These are phyloP conservation scores for Pseudopithomyces maydicus DNA, from an alignment of 2,329 filamentous ascomycete genomes.

Conservation along the genomic window DNA sequence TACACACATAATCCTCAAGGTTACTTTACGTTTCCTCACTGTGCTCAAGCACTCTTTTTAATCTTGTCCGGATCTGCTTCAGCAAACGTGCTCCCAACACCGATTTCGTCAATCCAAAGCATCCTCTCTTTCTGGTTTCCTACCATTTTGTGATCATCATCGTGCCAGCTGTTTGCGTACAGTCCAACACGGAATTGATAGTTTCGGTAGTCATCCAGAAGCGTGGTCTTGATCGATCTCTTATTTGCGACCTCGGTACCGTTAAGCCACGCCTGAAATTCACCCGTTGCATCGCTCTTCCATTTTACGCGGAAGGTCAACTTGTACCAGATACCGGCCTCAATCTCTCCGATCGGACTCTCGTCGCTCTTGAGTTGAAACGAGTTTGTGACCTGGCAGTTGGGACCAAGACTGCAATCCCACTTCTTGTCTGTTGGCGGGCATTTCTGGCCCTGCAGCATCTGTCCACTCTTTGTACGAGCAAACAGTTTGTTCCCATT, in stretches of 20 bases:
- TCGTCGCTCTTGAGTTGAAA: slow-evolving; percentile 43
- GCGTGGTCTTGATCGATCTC: slow-evolving; percentile 50
- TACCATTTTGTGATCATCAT: slow-evolving; percentile 28
- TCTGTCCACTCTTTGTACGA: slow-evolving; percentile 43
- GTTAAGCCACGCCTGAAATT: slow-evolving; percentile 56
- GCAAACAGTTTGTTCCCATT: slow-evolving; percentile 50
- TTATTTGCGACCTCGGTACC: slow-evolving; percentile 51
- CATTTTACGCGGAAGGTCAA: slow-evolving; percentile 54
- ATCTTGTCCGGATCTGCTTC: slow-evolving; percentile 1
- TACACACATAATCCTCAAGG: too few relatives aligned
- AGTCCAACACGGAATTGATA: slow-evolving; percentile 57
- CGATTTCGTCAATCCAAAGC: slow-evolving; percentile 3
- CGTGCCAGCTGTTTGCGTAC: slow-evolving; percentile 58
- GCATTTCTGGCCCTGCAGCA: slow-evolving; percentile 11
- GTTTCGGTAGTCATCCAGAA: slow-evolving; percentile 46
- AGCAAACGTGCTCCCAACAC: neutral
- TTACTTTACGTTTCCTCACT: neutral
- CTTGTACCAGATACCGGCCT: slow-evolving; percentile 53
- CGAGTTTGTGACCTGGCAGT: slow-evolving; percentile 34
- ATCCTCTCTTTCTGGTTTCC: slow-evolving; percentile 2
- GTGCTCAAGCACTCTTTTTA: neutral
- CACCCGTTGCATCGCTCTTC: slow-evolving; percentile 52
- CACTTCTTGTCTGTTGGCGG: neutral
- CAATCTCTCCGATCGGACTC: slow-evolving; percentile 27
- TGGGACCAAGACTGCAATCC: neutral